Base-by-base conservation (phyloP, 31 red algal species). In the Bonnemaisonia californica region DNA sequence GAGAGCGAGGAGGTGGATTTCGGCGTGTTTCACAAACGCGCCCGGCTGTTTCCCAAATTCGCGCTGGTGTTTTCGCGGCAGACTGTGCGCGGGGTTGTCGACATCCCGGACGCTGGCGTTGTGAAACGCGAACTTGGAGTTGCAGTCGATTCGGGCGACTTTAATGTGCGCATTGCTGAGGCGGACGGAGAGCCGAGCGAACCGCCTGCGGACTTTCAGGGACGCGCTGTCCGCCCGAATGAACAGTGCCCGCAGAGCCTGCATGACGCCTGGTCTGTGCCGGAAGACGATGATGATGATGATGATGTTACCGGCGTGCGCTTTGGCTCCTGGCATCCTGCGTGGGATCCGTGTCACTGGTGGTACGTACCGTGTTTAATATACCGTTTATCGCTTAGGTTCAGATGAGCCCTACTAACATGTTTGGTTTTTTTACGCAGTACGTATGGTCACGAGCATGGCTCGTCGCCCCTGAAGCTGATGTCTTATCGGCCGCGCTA, bases 401-500 rank as follows among this genome's bases (percentile, higher is more conserved):
- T 7, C n/a, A n/a, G n/a, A n/a, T n/a, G n/a, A n/a, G n/a, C n/a
- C n/a, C n/a, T n/a, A n/a, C n/a, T n/a, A n/a, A n/a, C n/a, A n/a
- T n/a, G n/a, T n/a, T n/a, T n/a, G n/a, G n/a, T n/a, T n/a, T n/a
- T n/a, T n/a, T n/a, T n/a, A n/a, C n/a, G n/a, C 16, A 51, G 45
- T 26, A 42, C 68, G 2, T 71, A 42, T 26, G 68, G 68, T 12
- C 68, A 71, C 11, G 68, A 71, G 37, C 68, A 71, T 16, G 68
- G 68, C 13, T 71, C 68, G 35, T 51, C 45, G 7, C 45, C 45
- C 9, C 7, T 51, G 45, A 51, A 51, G 16, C 18, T 37, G 9
- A 11, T 47, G 28, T 29, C 32, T 5, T 26, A 47, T 27, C 39
- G 39, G 19, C 68, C 68, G 3, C 68, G 39, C 24, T 71, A 47